Conservation (phyloP, 768 basidiomycete species). For the Collybia mongolica region DNA sequence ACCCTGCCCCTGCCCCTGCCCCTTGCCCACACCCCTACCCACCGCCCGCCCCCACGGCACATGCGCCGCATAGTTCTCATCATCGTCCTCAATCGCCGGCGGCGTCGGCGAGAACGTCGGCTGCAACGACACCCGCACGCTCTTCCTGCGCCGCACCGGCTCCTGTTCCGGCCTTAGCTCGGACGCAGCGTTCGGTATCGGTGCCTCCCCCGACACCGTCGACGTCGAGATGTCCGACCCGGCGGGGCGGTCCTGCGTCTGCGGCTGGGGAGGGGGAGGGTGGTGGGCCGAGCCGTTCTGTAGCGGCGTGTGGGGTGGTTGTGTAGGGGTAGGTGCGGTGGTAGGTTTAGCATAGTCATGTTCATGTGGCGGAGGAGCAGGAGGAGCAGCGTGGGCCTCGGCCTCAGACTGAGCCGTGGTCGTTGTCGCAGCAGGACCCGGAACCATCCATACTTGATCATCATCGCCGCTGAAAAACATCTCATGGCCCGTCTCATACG, state of each 20-base stretch:
- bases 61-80: conserved; percentile 21
- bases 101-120: conserved; percentile 77
- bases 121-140: conserved; percentile 74
- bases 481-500: conserved; percentile 69
- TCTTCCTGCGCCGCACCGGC: conserved; percentile 48
- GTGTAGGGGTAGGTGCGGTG: too few relatives aligned
- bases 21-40: conserved; percentile 14
- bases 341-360: not conserved
- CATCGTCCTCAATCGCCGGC: conserved; percentile 55
- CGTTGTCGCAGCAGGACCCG: too few relatives aligned
- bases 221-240: not conserved
- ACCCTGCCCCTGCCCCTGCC: conserved; percentile 6
- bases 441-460: conserved; percentile 14
- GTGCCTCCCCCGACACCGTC: not conserved
- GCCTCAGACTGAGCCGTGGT: too few relatives aligned
- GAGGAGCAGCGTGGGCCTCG: not conserved
- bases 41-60: conserved; percentile 14
- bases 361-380: too few relatives aligned
- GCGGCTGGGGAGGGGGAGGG: too few relatives aligned
- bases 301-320: not conserved
- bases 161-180: conserved; percentile 4
- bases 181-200: conserved; percentile 6
- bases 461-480: conserved; percentile 38
- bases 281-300: not conserved
- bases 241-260: too few relatives aligned